These are phyloP conservation scores for Penicillium psychrosexuale DNA, from an alignment of 2,329 filamentous ascomycete genomes.

Conservation along the genomic window DNA sequence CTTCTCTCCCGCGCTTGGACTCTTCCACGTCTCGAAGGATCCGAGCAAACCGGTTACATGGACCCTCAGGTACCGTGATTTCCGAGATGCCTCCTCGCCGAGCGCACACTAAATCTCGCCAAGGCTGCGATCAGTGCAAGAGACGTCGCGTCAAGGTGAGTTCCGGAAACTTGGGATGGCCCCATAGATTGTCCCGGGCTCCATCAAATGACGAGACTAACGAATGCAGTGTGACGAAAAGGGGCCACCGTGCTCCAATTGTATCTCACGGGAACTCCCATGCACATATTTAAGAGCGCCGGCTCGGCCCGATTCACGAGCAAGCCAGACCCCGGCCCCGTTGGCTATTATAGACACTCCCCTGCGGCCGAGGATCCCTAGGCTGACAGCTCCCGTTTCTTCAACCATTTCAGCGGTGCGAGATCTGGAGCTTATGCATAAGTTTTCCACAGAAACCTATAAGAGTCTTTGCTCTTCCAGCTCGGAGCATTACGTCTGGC, in stretches of 20 bases:
- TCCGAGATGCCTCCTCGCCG: constrained; percentile 38
- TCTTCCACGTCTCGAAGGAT: neutral
- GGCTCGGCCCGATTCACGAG: constrained; percentile 12
- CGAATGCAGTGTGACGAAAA: constrained; percentile 39
- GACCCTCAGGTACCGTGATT: neutral
- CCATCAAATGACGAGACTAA: constrained; percentile 12
- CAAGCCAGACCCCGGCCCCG: constrained; percentile 1
- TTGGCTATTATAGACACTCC: constrained; percentile 10
- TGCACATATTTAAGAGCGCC: constrained; percentile 31
- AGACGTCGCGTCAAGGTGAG: constrained; percentile 42
- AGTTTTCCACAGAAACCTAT: constrained; percentile 50
- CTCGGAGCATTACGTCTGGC: constrained; percentile 38
- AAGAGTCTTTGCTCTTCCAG: constrained; percentile 38
- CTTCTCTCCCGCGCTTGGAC: constrained; percentile 5
- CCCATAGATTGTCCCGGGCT: neutral
- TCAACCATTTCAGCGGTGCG: constrained; percentile 24
- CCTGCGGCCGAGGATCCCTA: constrained; percentile 15
- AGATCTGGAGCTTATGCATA: constrained; percentile 54
- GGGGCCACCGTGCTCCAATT: constrained; percentile 41
- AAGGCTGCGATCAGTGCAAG: constrained; percentile 44
- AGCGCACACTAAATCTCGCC: constrained; percentile 44
- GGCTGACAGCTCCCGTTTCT: constrained; percentile 15
- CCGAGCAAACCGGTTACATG: constrained; percentile 9
- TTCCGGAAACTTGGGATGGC: neutral
- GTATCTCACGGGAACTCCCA: constrained; percentile 34